Percentiles rank a stretch among this genome's conserved stretches.
Conservation (phyloP, 192 early-diverging fungal genomes). For the Phycomyces blakesleeanus region DNA sequence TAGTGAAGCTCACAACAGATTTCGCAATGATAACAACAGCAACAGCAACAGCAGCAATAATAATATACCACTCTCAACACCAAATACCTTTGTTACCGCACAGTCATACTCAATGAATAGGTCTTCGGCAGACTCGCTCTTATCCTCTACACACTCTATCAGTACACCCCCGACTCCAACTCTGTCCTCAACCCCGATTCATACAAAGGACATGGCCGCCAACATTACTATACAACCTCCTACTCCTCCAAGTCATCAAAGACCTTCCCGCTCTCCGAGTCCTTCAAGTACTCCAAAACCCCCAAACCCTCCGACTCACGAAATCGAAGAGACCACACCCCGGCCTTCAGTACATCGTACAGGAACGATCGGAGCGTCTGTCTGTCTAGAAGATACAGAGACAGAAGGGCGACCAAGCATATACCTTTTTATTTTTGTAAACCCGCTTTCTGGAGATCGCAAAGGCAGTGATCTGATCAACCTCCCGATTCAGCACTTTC, state of each 20-base stretch:
- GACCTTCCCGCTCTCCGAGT: not conserved
- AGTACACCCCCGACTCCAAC: not conserved
- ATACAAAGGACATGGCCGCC: too few species aligned
- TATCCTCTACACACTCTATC: too few species aligned
- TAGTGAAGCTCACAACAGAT: too few species aligned
- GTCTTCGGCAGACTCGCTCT: not conserved
- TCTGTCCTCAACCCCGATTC: too few species aligned
- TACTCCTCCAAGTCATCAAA: not conserved
- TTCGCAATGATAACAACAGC: too few species aligned
- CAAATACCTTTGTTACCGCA: not conserved
- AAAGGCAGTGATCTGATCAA: slow-evolving; percentile 57
- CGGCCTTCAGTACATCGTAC: not conserved
- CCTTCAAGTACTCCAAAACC: not conserved
- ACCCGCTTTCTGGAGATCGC: slow-evolving; percentile 70
- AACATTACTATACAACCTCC: too few species aligned
- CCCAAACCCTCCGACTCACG: not conserved
- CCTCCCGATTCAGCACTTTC: slow-evolving; percentile 63
- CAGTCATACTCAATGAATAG: not conserved
- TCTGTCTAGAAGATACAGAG: slow-evolving; percentile 20
- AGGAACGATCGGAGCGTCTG: slow-evolving; percentile 10
- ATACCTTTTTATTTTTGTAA: slow-evolving; percentile 73
- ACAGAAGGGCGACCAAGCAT: slow-evolving; percentile 41
- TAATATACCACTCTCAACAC: not conserved
- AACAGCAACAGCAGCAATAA: too few species aligned
- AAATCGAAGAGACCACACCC: not conserved